Evolutionary conservation across 306 rosid genomes (phyloP), one percentile per base, ranked within the genome.

Genomic region (Prunus salicina): DNA sequence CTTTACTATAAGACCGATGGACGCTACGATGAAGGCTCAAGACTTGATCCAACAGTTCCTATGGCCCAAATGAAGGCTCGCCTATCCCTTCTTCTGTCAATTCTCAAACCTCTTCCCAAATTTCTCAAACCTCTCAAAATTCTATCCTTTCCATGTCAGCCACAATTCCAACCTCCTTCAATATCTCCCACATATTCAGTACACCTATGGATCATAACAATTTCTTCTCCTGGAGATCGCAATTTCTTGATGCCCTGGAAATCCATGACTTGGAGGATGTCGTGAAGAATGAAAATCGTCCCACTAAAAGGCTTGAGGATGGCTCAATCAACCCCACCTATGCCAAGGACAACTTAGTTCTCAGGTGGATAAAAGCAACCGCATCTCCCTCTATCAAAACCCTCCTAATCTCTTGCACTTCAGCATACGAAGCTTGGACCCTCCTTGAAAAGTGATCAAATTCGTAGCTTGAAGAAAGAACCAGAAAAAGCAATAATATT

Each of bases 1-100:
- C 82, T 72, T 64, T 85, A 75, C 77, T 83, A 79, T 73, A 80
- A 52, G 3, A 43, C 18, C 16, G 83, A 86, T 7, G 18, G 4
- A 34, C 1, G n/a, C 34, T 2, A 74, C 79, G 69, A 58, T 57
- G 25, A 24, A 24, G 25, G 34, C 5, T 30, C 34, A 30, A 30
- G 5, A 30, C 34, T 30, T 5, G 34, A 30, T 30, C 34, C 34
- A 30, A 30, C 34, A 30, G 34, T 30, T 30, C 5, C 0, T 30
- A 30, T 30, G 34, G 34, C 34, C 34, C 3, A 3, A 5, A 30
- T 3, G 34, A 30, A 30, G 34, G 34, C 34, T 30, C 34, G 5
- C 34, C 34, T 30, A 30, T 30, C 5, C 34, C 34, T 30, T 30
- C 34, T 30, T 30, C 34, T 3, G 5, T 30, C 34, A 30, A 30